Evolutionary conservation across 257 asterid genomes (phyloP).

Genomic region (Solanum okadae): DNA sequence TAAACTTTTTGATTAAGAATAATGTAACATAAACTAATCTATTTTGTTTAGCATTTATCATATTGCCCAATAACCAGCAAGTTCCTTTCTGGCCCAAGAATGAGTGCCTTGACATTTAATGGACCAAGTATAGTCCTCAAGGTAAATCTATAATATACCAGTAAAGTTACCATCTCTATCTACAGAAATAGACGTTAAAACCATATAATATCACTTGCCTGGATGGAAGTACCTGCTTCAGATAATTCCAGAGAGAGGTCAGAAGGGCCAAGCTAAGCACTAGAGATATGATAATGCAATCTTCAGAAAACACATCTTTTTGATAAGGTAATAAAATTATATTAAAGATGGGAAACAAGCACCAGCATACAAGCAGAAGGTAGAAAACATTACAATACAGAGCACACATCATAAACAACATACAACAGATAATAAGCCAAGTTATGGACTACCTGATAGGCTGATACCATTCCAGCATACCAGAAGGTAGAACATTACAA

Average conservation of each 20-base stretch:
- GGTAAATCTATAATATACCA: neutral
- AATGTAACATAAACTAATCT: neutral
- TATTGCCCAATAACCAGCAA: neutral
- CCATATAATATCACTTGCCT: neutral
- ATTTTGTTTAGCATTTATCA: neutral
- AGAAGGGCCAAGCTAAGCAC: neutral
- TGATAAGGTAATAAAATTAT: neutral
- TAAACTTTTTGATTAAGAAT: neutral
- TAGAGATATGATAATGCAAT: neutral
- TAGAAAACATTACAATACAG: neutral
- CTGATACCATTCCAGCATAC: slow-evolving; percentile 56
- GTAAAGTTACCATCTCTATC: neutral
- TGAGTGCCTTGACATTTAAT: neutral
- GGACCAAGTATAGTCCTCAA: neutral
- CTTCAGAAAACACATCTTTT: neutral
- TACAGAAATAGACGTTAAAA: neutral
- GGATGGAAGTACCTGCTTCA: neutral
- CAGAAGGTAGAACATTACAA: neutral
- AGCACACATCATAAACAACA: neutral
- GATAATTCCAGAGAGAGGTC: neutral
- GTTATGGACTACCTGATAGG: slow-evolving; percentile 46
- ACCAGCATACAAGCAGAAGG: neutral
- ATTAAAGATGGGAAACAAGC: neutral
- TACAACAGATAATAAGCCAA: neutral
- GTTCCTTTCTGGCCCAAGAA: neutral